These are phyloP conservation scores for Xerocomus nothofagi DNA, from an alignment of 1,284 basidiomycete genomes.

Conservation along the genomic window DNA sequence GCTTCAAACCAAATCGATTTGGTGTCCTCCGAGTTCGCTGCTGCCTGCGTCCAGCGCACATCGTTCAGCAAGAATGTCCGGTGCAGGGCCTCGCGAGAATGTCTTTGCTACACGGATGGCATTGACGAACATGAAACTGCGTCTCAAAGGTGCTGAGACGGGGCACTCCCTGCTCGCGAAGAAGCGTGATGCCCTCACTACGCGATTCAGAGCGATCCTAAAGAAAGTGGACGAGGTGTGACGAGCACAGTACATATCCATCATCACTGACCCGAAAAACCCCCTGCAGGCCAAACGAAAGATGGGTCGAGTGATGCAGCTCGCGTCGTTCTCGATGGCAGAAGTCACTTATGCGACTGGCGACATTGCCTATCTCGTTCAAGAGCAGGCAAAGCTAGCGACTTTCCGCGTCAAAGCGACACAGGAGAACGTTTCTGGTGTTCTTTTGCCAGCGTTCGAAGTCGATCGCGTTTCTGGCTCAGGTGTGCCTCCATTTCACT, in stretches of 20 bases:
- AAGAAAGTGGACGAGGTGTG: constrained; percentile 91
- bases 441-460: constrained; percentile 95
- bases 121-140: constrained; percentile 89
- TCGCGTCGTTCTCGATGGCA: constrained; percentile 97
- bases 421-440: constrained; percentile 98
- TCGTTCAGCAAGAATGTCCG: constrained; percentile 64
- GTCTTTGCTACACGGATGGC: constrained; percentile 96
- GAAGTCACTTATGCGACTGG: constrained; percentile 98
- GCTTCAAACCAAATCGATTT: background rate
- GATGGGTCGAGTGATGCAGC: constrained; percentile 98
- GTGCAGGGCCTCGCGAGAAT: constrained; percentile 85
- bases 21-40: constrained; percentile 1
- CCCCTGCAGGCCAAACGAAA: constrained; percentile 86
- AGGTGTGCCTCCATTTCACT: constrained; percentile 47
- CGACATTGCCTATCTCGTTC: constrained; percentile 94
- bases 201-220: constrained; percentile 87
- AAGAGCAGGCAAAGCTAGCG: constrained; percentile 89
- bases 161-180: constrained; percentile 96
- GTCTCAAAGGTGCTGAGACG: constrained; percentile 96
- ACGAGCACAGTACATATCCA: constrained; percentile 7
- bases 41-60: background rate
- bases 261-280: background rate
- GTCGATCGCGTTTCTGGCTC: constrained; percentile 81
- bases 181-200: constrained; percentile 95
- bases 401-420: constrained; percentile 92